phyloP scores from a whole-genome alignment of 2,329 filamentous ascomycete species.

The Monosporascus sp. region DNA sequence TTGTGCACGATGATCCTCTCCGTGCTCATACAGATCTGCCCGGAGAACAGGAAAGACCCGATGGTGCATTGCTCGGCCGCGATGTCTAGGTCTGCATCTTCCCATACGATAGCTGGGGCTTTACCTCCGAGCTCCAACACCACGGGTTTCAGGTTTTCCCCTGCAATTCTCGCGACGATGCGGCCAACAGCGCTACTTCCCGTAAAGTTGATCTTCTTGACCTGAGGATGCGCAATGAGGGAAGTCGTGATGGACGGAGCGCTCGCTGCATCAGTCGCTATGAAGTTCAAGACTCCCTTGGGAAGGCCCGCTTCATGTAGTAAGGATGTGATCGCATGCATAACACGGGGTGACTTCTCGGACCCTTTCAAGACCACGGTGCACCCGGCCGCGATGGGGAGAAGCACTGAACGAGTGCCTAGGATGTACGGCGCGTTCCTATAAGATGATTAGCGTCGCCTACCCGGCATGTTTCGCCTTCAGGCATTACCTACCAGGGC shows the following conservation, averaged over 20 bases:
- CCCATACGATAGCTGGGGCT: constrained; percentile 58
- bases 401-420: constrained; percentile 38
- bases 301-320: constrained; percentile 62
- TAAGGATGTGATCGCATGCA: constrained; percentile 50
- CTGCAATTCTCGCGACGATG: constrained; percentile 57
- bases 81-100: constrained; percentile 59
- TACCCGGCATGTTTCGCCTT: background rate
- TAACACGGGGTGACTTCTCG: constrained; percentile 52
- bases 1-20: constrained; percentile 62
- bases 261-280: constrained; percentile 52
- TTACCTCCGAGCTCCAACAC: constrained; percentile 68
- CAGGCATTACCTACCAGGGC: constrained; percentile 47
- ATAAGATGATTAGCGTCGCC: constrained; percentile 5
- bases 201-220: constrained; percentile 68
- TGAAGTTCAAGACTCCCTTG: constrained; percentile 56
- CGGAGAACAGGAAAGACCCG: constrained; percentile 56
- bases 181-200: constrained; percentile 60
- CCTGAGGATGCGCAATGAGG: constrained; percentile 53
- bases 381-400: constrained; percentile 60
- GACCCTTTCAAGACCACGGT: constrained; percentile 60
- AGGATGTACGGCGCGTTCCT: constrained; percentile 41
- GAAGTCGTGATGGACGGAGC: constrained; percentile 55
- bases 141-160: constrained; percentile 61
- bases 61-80: constrained; percentile 54
- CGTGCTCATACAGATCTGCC: constrained; percentile 66